These are phyloP conservation scores for Brachypodium distachyon DNA, from an alignment of 202 grass and related monocot species.

Conservation along the genomic window DNA sequence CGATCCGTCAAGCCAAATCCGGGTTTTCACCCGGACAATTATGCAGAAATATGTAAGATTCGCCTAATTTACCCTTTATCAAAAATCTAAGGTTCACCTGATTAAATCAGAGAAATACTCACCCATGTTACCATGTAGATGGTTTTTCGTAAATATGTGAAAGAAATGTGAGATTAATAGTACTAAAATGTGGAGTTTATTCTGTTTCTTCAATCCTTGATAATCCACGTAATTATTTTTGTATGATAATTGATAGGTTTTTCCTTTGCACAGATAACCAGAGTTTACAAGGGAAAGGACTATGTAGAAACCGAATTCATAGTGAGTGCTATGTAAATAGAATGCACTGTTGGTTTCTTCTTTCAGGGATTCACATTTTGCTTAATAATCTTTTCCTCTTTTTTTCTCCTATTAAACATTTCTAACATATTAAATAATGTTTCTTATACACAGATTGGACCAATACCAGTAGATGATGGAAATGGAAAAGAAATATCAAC, in stretches of 20 bases:
- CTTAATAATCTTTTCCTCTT: not conserved
- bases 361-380: not conserved
- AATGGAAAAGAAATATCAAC: conserved; percentile 85
- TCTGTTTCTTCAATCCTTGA: not conserved
- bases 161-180: conserved; percentile 3
- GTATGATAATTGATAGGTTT: not conserved
- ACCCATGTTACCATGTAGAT: too few relatives aligned
- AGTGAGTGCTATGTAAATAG: conserved; percentile 38
- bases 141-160: not conserved
- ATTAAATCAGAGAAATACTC: not conserved
- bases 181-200: not conserved
- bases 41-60: too few relatives aligned
- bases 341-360: not conserved
- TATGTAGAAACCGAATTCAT: conserved; percentile 85
- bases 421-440: conserved; percentile 8
- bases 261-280: conserved; percentile 49
- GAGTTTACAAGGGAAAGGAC: conserved; percentile 85
- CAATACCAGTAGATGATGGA: conserved; percentile 71
- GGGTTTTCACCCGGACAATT: too few relatives aligned
- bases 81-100: not conserved
- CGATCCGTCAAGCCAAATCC: too few relatives aligned
- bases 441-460: conserved; percentile 60
- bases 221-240: too few relatives aligned
- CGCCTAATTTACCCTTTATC: too few relatives aligned
- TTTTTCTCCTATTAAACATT: not conserved